phyloP scores from a whole-genome alignment of 1,284 basidiomycete genomes.

The Irpex sp. region DNA sequence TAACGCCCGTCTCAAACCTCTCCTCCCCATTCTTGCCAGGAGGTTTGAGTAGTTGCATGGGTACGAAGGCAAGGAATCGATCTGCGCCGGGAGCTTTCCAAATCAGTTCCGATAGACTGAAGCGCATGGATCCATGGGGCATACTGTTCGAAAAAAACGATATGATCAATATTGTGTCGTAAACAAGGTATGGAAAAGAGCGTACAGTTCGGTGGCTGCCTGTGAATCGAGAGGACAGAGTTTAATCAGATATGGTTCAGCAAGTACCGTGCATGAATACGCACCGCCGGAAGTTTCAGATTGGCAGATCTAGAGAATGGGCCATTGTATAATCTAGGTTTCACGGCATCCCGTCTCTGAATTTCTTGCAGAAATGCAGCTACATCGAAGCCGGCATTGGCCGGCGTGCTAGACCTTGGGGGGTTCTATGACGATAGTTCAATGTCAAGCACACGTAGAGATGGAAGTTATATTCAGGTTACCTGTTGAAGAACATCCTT shows the following conservation, averaged over 20 bases:
- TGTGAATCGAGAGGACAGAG: neutral
- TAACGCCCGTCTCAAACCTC: constrained; percentile 9
- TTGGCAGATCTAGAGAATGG: neutral
- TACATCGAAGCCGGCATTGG: neutral
- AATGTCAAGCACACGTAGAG: too few relatives aligned
- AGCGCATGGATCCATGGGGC: neutral
- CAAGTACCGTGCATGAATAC: neutral
- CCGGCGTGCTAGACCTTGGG: neutral
- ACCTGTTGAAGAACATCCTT: too few relatives aligned
- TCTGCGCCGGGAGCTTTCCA: constrained; percentile 6
- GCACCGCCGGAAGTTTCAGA: neutral
- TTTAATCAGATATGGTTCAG: neutral
- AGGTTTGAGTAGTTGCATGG: constrained; percentile 14
- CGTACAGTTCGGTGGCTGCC: neutral
- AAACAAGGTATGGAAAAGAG: too few relatives aligned
- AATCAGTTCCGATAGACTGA: constrained; percentile 6
- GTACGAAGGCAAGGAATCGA: constrained; percentile 10
- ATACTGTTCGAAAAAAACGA: neutral
- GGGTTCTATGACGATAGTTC: neutral
- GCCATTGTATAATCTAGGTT: neutral
- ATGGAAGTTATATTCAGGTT: too few relatives aligned
- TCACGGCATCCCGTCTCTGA: neutral
- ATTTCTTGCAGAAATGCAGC: neutral
- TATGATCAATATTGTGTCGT: too few relatives aligned
- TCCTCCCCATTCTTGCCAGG: constrained; percentile 5